Evolutionary conservation across 768 basidiomycete species (phyloP), one percentile per base, ranked within the genome.

Genomic region (Kwoniella sp.): DNA sequence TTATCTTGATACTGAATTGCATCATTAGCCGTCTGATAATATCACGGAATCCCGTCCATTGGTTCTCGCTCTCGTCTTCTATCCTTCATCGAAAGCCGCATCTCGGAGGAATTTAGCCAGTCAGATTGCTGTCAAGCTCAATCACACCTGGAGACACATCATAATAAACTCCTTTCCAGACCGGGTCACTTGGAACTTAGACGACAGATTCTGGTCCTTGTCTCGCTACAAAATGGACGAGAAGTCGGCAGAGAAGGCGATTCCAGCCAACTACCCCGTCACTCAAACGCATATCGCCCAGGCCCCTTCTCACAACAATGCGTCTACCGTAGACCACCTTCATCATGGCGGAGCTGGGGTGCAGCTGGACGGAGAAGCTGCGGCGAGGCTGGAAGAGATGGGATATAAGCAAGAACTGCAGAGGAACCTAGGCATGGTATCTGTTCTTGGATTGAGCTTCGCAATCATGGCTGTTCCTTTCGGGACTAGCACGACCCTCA

Each of bases 381-480:
- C 63, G n/a, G 53, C 68, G 1, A 46, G 70, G 19, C 64, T 77
- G 10, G 65, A 72, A 51, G 70, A 68, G 55, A 71, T 77, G 71
- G 76, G 76, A 21, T 77, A 77, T 64, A 71, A 74, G 63, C 65
- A 74, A 53, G 76, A 77, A 60, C 57, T 77, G 47, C 64, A 64
- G 24, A 63, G 76, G 44, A 69, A 68, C 29, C 40, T 77, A 19
- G 76, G 76, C 8, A 77, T 77, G 76, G 53, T 77, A 17, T 68
- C 65, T 17, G 69, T 77, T 12, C 59, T 77, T 7, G 76, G 76
- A n/a, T 46, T 77, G 30, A 68, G 68, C 19, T 75, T 73, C 36
- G 76, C 76, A 2, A 75, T 77, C 65, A 75, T 77, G 73, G 76
- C 75, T 6, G 72, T 77, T 2, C 74, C 74, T 0, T 74, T 69